Evolutionary conservation across 495 filamentous ascomycete species (phyloP), one percentile per base, ranked within the genome.

Genomic region (Geopyxis carbonaria): DNA sequence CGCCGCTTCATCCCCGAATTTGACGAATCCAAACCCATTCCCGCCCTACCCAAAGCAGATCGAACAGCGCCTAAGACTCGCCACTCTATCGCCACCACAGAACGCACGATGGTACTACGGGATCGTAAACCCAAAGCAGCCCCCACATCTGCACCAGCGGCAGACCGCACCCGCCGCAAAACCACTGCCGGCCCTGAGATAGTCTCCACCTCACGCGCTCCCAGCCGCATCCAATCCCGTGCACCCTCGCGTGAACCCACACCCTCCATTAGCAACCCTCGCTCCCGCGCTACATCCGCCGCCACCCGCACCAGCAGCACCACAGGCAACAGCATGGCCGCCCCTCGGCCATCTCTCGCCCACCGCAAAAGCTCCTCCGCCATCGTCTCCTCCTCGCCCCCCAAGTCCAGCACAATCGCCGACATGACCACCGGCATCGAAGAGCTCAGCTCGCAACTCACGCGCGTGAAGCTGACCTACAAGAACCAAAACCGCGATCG

Each of bases 1-100:
- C 86, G 82, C 53, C 57, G 85, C 3, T 69, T 95, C 19, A 78
- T 93, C 34, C 89, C 89, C n/a, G 45, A 51, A 15, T 46, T 31
- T 28, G 43, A 47, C 5, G 51, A 55, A 33, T 45, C 43, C 2
- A 29, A 15, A 9, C 38, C 45, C 10, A 54, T 53, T 20, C 50
- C 1, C 61, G 59, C 7, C 61, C 73, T 45, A 66, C 81, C 7
- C 70, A 80, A 56, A 81, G 75, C 0, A 64, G 57, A 18, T 92
- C 82, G 58, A 82, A 66, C 51, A 75, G 61, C n/a, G 64, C 68
- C 4, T 75, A 86, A 48, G 83, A 93, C 14, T 64, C 75, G 57
- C 8, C 45, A 55, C 15, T 55, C 58, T 0, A 49, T 63, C 1
- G 45, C 7, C 39, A 6, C 47, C 61, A 11, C 61, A 67, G 5